Base-by-base conservation (phyloP, 169 alveolate genomes). In the Eimeria mitis region DNA sequence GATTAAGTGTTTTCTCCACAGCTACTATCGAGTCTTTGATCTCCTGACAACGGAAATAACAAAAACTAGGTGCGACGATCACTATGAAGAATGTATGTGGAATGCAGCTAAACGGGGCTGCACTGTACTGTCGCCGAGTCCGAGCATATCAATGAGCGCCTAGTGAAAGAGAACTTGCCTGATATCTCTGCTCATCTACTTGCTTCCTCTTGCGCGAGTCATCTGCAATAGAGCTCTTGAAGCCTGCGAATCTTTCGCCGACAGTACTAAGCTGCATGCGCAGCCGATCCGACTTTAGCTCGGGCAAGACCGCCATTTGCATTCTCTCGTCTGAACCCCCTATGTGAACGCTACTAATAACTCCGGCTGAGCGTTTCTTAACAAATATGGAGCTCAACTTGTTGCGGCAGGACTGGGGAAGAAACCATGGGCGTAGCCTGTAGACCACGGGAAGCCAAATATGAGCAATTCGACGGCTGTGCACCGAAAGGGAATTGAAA, bases 211-310 rank as follows among this genome's bases (percentile, higher is more conserved):
- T 56, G 52, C 95, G 70, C 34, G 94, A 63, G 63, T 95, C 97
- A 56, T 95, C 97, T 25, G 94, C 97, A 70, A 95, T 89, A 11
- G 96, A 61, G 23, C 88, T 83, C 76, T 89, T 70, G 71, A 95
- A 95, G 40, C 97, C 97, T 42, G 94, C 85, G 56, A 95, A 95
- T 28, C 95, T 56, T 70, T 95, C 95, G 47, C 92, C 97, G n/a
- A 95, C 97, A 31, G 89, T 78, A 44, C 94, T 91, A 14, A 95
- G 94, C 89, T 95, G 94, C 94, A 78, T 78, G 37, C 97, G 92
- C 79, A 95, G 94, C 92, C 95, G 75, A 47, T 95, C 97, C 34
- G 97, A 89, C 83, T 84, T 87, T 34, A 89, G 79, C 31, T 73
- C 89, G 11, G 95, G 91, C 8, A 76, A 31, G 34, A 73, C 49